Evolutionary conservation across 148 eudicot genomes (phyloP), one percentile per base, ranked within the genome.

Genomic region (Dysphania ambrosioides): DNA sequence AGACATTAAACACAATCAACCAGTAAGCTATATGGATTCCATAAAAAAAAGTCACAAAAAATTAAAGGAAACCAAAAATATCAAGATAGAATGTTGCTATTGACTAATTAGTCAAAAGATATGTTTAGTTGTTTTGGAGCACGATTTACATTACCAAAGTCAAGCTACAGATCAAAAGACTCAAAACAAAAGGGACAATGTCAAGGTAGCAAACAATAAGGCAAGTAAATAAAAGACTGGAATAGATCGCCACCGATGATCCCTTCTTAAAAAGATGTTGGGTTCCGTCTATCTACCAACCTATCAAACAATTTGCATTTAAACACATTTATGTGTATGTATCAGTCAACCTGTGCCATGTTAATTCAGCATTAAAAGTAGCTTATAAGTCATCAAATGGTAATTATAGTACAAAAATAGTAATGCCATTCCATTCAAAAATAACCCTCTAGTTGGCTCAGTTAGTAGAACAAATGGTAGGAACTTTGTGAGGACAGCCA

Each of bases 1-100:
- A 76, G 44, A 49, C 51, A 15, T 2, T 47, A 19, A 77, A 57
- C 62, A 76, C 63, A 76, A 53, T 47, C 34, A 32, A 34, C 4
- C 19, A 0, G 38, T 73, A 31, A 47, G 78, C 21, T 47, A 7
- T 26, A 32, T 78, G 23, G 13, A 24, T 59, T 34, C 7, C 71
- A 59, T 4, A 29, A 19, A 23, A 24, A 23, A 24, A 58, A 57
- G 1, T 44, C 2, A 15, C 2, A 32, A 35, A 32, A 19, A 23
- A 66, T n/a, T 49, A 13, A 11, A 42, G 51, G 23, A 42, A 38
- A 15, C n/a, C n/a, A 24, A 56, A 31, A 23, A 49, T 30, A 19
- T 62, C 21, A 23, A 24, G n/a, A n/a, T n/a, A n/a, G n/a, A n/a
- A n/a, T n/a, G n/a, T n/a, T n/a, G n/a, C n/a, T n/a, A n/a, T n/a